Percentiles rank a stretch among this genome's conserved stretches.
Conservation (phyloP, 23 red algal species). For the Rhodosorus marinus region DNA sequence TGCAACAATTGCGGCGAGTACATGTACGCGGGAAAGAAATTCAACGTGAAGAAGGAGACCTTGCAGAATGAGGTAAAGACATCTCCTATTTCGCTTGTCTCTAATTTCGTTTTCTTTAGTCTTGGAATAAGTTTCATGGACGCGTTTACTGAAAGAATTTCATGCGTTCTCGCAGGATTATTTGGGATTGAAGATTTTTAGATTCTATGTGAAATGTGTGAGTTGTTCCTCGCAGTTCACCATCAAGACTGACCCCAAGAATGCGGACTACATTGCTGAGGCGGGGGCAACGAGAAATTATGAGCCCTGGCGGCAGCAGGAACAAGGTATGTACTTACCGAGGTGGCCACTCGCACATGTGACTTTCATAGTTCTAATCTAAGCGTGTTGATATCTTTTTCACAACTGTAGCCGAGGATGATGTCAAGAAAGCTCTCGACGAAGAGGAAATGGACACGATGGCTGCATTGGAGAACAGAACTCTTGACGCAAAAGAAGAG, state of each 20-base stretch:
- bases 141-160: no score
- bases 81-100: no score
- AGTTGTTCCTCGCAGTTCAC: slow-evolving; percentile 46
- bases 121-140: no score
- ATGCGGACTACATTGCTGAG: slow-evolving; percentile 68
- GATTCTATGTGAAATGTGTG: slow-evolving; percentile 73
- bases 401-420: slow-evolving; percentile 16
- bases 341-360: no score
- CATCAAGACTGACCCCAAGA: slow-evolving; percentile 71
- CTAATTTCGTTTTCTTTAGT: no score
- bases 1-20: slow-evolving; percentile 76
- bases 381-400: no score
- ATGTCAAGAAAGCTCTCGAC: slow-evolving; percentile 19
- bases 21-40: slow-evolving; percentile 79
- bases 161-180: no score
- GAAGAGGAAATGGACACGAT: slow-evolving; percentile 61
- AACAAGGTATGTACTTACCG: no score
- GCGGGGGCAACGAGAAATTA: slow-evolving; percentile 54
- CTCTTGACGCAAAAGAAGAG: slow-evolving; percentile 36
- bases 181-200: slow-evolving; percentile 63
- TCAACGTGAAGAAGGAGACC: slow-evolving; percentile 70
- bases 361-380: no score
- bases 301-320: slow-evolving; percentile 40
- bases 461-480: slow-evolving; percentile 53
- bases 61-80: slow-evolving; percentile 24